Base-by-base conservation (phyloP, 306 rosid genomes). In the Cucumis melo region DNA sequence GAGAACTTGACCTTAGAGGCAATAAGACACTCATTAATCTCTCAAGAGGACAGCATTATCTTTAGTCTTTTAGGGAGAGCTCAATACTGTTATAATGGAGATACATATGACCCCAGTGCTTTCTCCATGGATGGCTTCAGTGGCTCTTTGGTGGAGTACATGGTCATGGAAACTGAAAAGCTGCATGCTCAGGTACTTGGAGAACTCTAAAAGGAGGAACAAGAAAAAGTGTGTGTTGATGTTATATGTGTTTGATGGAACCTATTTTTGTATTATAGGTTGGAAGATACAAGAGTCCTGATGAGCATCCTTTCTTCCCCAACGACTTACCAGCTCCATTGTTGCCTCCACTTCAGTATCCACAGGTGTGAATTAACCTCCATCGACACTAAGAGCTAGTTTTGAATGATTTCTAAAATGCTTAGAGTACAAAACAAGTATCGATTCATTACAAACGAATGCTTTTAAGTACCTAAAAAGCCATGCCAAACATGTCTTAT, bases 1-100 rank as follows among this genome's bases (percentile, higher is more conserved):
- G 75, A 75, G 60, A 91, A 29, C 83, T 78, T 89, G 77, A 89
- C 93, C 23, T 79, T 91, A 56, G 88, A 86, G 6, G 19, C 77
- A 76, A 84, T 86, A 56, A 86, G 96, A 38, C 65, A 57, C 62
- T 81, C 90, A n/a, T 81, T 91, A 62, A 83, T 87, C 60, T 80
- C 84, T 41, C 90, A 87, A 32, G 96, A 91, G 81, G 93, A 91
- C 74, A 87, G 90, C 83, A 87, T 87, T 55, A 87, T 89, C 78
- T 86, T 79, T 78, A 77, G 87, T 80, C 89, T 91, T 60, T 72
- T 89, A 84, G 96, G 86, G 79, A 86, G 93, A 82, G 83, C 91
- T 80, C 88, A 87, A 41, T 89, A 79, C 78, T 36, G 85, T 78
- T 85, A 83, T 50, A 87, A 86, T 70, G 86, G 76, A 20, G 83